phyloP scores from a whole-genome alignment of 345 rosid species.

The Ailanthus altissimus region DNA sequence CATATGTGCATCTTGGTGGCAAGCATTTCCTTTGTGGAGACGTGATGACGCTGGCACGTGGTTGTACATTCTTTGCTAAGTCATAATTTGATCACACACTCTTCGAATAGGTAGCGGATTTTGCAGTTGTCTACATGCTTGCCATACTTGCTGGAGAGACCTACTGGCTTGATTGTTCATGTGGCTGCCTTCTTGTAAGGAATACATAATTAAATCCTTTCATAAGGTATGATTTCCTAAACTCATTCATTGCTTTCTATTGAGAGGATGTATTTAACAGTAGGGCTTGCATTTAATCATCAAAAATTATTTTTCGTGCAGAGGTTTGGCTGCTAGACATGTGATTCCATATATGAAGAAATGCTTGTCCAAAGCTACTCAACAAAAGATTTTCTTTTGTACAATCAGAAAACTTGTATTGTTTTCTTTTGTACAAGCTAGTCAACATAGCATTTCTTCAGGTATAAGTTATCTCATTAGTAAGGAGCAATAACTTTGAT shows the following conservation, averaged over 20 bases:
- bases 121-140: not conserved
- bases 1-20: not conserved
- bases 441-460: no score
- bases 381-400: not conserved
- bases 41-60: not conserved
- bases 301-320: not conserved
- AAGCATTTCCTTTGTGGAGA: not conserved
- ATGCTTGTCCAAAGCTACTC: not conserved
- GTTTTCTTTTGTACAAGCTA: no score
- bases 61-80: not conserved
- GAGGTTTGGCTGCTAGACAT: not conserved
- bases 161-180: not conserved
- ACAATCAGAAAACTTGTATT: not conserved
- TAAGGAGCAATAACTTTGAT: not conserved
- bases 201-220: not conserved
- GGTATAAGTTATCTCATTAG: not conserved
- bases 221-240: not conserved
- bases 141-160: constrained; percentile 5
- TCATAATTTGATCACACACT: not conserved
- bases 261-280: no score
- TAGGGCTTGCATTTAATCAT: not conserved
- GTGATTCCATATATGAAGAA: not conserved
- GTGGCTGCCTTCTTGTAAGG: not conserved
- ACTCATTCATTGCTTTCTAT: not conserved
- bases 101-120: not conserved